A percentile compares a stretch with the other conserved stretches of the same genome.
Evolutionary conservation across 257 asterid species (phyloP).

Genomic region (Thymus mandschuricus): DNA sequence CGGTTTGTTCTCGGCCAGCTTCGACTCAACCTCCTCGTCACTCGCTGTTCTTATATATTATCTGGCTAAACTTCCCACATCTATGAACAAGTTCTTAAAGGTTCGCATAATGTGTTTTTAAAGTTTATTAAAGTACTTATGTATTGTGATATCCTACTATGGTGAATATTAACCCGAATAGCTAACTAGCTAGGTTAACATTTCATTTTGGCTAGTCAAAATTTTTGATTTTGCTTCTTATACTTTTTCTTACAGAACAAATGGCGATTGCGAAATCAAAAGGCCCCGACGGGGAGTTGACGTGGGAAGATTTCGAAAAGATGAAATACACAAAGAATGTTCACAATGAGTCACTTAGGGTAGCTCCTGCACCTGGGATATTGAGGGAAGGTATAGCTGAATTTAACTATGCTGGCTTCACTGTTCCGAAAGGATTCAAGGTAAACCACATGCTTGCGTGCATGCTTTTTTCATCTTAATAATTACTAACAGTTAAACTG

Average conservation of each 20-base stretch:
- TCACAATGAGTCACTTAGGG: slow-evolving; percentile 51
- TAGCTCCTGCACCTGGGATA: slow-evolving; percentile 50
- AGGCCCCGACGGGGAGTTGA: slow-evolving; percentile 43
- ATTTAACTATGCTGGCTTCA: slow-evolving; percentile 52
- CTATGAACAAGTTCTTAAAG: slow-evolving; percentile 49
- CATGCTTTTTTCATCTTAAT: too few species aligned
- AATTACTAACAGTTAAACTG: too few species aligned
- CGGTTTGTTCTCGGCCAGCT: slow-evolving; percentile 57
- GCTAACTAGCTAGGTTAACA: too few species aligned
- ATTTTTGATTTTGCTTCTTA: too few species aligned
- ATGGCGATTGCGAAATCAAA: slow-evolving; percentile 23
- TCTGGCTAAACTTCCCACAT: slow-evolving; percentile 62
- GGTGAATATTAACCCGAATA: too few species aligned
- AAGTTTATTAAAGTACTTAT: too few species aligned
- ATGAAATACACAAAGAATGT: slow-evolving; percentile 65
- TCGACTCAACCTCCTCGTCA: slow-evolving; percentile 55
- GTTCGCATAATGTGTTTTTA: slow-evolving; percentile 11
- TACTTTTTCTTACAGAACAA: not conserved
- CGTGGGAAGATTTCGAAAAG: slow-evolving; percentile 57
- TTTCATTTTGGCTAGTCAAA: too few species aligned
- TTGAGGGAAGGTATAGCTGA: slow-evolving; percentile 46
- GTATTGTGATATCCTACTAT: too few species aligned
- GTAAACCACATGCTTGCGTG: slow-evolving; percentile 16
- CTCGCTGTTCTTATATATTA: slow-evolving; percentile 51
- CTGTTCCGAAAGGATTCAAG: slow-evolving; percentile 69